Conservation (phyloP, 805 yeast species). For the Zygoascus ofunaensis region DNA sequence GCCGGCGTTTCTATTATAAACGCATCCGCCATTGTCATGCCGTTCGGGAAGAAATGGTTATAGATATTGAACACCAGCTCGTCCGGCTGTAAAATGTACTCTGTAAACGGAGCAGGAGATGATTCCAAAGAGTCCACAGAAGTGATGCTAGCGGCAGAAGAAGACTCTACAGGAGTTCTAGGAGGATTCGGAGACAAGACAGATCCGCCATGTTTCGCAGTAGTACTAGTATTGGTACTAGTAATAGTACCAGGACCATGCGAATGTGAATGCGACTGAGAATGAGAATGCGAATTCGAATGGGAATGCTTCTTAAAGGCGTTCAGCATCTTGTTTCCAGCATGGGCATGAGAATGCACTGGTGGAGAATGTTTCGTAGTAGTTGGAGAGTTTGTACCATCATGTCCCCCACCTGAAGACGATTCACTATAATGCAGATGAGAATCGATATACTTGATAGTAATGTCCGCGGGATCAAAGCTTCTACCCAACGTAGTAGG, state of each 20-base stretch:
- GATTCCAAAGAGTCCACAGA: too few relatives aligned
- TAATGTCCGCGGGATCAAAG: slow-evolving; percentile 61
- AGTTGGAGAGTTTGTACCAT: neutral
- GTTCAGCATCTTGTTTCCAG: too few relatives aligned
- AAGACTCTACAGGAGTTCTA: neutral
- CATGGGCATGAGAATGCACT: neutral
- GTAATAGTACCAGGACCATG: neutral
- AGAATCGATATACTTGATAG: slow-evolving; percentile 14
- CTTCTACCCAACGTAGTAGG: slow-evolving; percentile 55
- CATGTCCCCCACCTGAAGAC: neutral
- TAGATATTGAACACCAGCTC: slow-evolving; percentile 13
- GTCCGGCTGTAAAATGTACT: slow-evolving; percentile 16
- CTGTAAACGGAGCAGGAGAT: neutral
- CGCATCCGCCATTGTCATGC: slow-evolving; percentile 20
- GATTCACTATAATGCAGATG: neutral
- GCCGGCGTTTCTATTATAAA: slow-evolving; percentile 9
- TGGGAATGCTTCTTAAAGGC: neutral
- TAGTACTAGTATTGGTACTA: too few relatives aligned
- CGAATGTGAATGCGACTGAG: neutral
- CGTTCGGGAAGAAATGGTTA: slow-evolving; percentile 16
- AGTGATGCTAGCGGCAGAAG: neutral
- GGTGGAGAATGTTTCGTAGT: too few relatives aligned
- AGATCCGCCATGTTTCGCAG: too few relatives aligned
- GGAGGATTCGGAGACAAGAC: neutral
- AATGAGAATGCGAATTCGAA: neutral